Evolutionary conservation across 1,139 yeast genomes (phyloP).

Genomic region (Candida sp.): DNA sequence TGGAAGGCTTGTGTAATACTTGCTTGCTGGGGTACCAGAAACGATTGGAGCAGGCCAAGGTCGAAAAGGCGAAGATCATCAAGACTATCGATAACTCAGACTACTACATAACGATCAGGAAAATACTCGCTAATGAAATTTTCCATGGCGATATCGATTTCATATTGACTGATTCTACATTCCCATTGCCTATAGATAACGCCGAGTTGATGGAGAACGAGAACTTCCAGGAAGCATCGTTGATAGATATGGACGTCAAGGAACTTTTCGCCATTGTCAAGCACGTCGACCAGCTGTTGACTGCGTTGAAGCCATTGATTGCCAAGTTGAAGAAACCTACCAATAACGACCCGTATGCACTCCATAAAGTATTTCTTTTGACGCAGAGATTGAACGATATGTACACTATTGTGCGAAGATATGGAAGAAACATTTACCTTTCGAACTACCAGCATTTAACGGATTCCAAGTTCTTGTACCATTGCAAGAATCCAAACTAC

Average conservation of each 20-base stretch:
- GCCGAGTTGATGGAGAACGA: slow-evolving; percentile 16
- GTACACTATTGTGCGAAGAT: slow-evolving; percentile 44
- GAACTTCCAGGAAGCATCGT: slow-evolving; percentile 31
- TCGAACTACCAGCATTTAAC: slow-evolving; percentile 44
- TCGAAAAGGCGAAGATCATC: slow-evolving; percentile 26
- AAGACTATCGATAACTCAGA: slow-evolving; percentile 6
- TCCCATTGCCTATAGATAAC: slow-evolving; percentile 19
- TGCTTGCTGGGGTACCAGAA: slow-evolving; percentile 54
- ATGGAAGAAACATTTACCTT: slow-evolving; percentile 49
- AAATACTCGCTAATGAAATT: slow-evolving; percentile 8
- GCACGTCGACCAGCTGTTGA: slow-evolving; percentile 23
- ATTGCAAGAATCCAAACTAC: slow-evolving; percentile 27
- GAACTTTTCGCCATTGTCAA: slow-evolving; percentile 30
- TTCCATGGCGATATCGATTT: slow-evolving; percentile 17
- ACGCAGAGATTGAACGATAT: slow-evolving; percentile 51
- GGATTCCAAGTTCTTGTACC: slow-evolving; percentile 39
- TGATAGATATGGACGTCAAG: slow-evolving; percentile 48
- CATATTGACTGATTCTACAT: slow-evolving; percentile 18
- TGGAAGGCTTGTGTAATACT: slow-evolving; percentile 38
- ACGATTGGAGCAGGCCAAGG: slow-evolving; percentile 44
- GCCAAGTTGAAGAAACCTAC: slow-evolving; percentile 23
- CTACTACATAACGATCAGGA: slow-evolving; percentile 11
- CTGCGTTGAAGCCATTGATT: slow-evolving; percentile 29
- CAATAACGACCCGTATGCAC: slow-evolving; percentile 31
- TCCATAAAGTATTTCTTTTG: slow-evolving; percentile 53